Evolutionary conservation across 176 grass and related monocot species (phyloP).

Genomic region (Stipa capillata): DNA sequence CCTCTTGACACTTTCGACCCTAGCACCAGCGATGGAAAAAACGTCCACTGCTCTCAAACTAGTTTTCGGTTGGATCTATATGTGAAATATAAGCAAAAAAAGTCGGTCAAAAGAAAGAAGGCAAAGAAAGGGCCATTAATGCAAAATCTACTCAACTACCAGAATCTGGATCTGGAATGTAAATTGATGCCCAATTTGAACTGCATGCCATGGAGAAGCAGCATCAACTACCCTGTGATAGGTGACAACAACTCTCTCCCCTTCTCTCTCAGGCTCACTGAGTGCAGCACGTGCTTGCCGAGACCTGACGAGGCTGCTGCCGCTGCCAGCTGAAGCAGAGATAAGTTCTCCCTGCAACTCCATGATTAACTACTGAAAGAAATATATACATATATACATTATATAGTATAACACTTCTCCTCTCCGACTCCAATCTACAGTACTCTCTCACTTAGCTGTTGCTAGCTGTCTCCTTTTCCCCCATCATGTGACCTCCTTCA

Average conservation of each 20-base stretch:
- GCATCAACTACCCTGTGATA: neutral
- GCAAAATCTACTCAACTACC: neutral
- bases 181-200: slow-evolving; percentile 20
- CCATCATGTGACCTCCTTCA: slow-evolving; percentile 66
- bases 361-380: neutral
- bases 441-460: slow-evolving; percentile 65
- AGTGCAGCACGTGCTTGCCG: slow-evolving; percentile 18
- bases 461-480: slow-evolving; percentile 61
- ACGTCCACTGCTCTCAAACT: neutral
- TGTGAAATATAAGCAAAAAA: no score
- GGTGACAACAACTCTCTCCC: neutral
- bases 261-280: slow-evolving; percentile 2
- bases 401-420: neutral
- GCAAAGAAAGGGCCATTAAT: neutral
- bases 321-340: slow-evolving; percentile 1
- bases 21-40: neutral
- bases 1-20: neutral
- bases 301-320: neutral
- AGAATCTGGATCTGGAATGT: slow-evolving; percentile 15
- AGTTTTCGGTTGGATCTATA: neutral
- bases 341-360: neutral
- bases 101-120: no score
- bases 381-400: no score
- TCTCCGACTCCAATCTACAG: neutral
- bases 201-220: neutral